Evolutionary conservation across 495 filamentous ascomycete species (phyloP).

Genomic region (Podospora anserina): DNA sequence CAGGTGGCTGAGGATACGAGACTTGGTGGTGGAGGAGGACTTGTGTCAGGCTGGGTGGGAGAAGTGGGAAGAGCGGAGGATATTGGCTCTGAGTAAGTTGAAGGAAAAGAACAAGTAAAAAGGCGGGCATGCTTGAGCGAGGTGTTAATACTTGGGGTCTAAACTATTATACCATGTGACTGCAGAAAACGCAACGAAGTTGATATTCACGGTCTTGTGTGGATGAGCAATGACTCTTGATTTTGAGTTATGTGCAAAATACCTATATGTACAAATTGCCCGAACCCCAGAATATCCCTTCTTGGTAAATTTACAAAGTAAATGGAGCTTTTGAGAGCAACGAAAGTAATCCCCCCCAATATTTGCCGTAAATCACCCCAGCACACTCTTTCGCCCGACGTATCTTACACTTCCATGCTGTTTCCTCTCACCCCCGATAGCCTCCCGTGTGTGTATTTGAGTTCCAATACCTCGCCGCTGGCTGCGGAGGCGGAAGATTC

Average conservation of each 20-base stretch:
- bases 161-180: too few species aligned
- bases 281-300: not conserved
- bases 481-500: not conserved
- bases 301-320: slow-evolving; percentile 1
- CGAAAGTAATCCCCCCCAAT: not conserved
- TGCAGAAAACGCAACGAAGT: too few species aligned
- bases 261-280: not conserved
- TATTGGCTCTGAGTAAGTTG: slow-evolving; percentile 6
- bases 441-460: not conserved
- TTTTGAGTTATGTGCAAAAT: not conserved
- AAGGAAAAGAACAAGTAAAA: slow-evolving; percentile 7
- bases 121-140: not conserved
- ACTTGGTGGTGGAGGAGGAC: slow-evolving; percentile 88
- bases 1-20: slow-evolving; percentile 65
- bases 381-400: not conserved
- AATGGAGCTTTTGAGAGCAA: not conserved
- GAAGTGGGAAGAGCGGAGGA: slow-evolving; percentile 63
- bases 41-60: slow-evolving; percentile 89
- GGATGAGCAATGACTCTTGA: too few species aligned
- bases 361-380: not conserved
- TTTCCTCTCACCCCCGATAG: not conserved
- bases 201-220: too few species aligned
- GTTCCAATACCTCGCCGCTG: not conserved
- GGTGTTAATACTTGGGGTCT: not conserved
- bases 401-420: not conserved